Evolutionary conservation across 176 grass and related monocot species (phyloP).

Genomic region (Phoenix roebelenii): DNA sequence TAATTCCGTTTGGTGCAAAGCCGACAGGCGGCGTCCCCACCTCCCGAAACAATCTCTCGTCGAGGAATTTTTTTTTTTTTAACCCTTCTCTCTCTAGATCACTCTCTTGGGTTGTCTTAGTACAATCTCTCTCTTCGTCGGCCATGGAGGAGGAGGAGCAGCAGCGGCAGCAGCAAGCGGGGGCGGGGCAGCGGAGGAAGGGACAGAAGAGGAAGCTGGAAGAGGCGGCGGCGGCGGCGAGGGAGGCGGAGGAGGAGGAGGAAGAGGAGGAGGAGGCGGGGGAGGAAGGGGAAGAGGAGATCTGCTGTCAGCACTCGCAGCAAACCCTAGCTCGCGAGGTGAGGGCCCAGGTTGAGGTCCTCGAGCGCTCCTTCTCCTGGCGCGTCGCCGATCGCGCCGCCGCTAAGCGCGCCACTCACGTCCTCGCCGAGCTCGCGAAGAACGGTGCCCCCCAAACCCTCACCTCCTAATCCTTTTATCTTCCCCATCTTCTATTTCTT

Average conservation of each 20-base stretch:
- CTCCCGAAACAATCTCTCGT: too few species aligned
- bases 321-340: conserved; percentile 56
- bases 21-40: too few species aligned
- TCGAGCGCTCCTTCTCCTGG: conserved; percentile 72
- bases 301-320: conserved; percentile 60
- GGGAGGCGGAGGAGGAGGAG: conserved; percentile 40
- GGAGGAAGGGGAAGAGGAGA: conserved; percentile 36
- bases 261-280: conserved; percentile 28
- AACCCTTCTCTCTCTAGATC: too few species aligned
- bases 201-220: conserved; percentile 4
- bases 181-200: conserved; percentile 28
- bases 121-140: too few species aligned
- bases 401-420: conserved; percentile 75
- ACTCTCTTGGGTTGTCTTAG: too few species aligned
- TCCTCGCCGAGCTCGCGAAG: conserved; percentile 85
- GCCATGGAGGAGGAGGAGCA: conserved; percentile 38
- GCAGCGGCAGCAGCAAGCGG: conserved; percentile 13
- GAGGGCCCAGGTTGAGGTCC: conserved; percentile 70
- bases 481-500: conserved; percentile 6
- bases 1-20: too few species aligned
- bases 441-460: conserved; percentile 42
- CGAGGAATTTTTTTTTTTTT: too few species aligned
- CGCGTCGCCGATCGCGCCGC: conserved; percentile 58
- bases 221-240: conserved; percentile 5
- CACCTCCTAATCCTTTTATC: conserved; percentile 1